phyloP scores from a whole-genome alignment of 768 basidiomycete species.

The Fomitopsis serialis region DNA sequence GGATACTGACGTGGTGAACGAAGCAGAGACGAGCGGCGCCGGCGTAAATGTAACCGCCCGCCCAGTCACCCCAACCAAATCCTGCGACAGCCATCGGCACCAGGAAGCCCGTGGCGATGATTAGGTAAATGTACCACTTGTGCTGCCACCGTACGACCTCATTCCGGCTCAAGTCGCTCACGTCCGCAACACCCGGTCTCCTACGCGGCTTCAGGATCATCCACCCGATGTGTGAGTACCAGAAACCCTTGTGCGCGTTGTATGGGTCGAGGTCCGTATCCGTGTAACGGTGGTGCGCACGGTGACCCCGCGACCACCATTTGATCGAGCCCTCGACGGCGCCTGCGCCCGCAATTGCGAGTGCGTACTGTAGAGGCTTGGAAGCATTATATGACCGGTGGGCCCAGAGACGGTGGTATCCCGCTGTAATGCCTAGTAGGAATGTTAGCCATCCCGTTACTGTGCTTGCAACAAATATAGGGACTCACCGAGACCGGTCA shows the following conservation, averaged over 20 bases:
- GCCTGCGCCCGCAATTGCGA: conserved; percentile 41
- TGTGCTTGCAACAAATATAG: not conserved
- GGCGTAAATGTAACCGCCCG: conserved; percentile 48
- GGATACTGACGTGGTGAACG: conserved; percentile 43
- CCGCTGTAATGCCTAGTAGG: conserved; percentile 24
- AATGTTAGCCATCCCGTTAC: not conserved
- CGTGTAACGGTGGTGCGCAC: conserved; percentile 47
- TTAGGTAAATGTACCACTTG: conserved; percentile 37
- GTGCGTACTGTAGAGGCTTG: conserved; percentile 39
- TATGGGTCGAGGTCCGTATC: conserved; percentile 58
- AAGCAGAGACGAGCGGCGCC: conserved; percentile 41
- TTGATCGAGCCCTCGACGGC: conserved; percentile 50
- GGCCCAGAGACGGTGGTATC: conserved; percentile 53
- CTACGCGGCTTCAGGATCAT: conserved; percentile 46
- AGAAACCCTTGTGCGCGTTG: conserved; percentile 46
- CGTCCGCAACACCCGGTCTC: conserved; percentile 44
- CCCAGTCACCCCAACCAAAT: conserved; percentile 48
- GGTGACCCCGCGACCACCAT: conserved; percentile 54
- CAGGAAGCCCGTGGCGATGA: conserved; percentile 38
- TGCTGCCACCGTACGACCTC: conserved; percentile 49
- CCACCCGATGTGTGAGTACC: conserved; percentile 46
- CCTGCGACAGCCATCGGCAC: conserved; percentile 45
- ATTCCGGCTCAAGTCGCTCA: conserved; percentile 42
- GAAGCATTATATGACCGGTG: conserved; percentile 52
- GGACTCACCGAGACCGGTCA: conserved; percentile 5